Base-by-base conservation (phyloP, 345 rosid species). In the Eucalyptus albens region DNA sequence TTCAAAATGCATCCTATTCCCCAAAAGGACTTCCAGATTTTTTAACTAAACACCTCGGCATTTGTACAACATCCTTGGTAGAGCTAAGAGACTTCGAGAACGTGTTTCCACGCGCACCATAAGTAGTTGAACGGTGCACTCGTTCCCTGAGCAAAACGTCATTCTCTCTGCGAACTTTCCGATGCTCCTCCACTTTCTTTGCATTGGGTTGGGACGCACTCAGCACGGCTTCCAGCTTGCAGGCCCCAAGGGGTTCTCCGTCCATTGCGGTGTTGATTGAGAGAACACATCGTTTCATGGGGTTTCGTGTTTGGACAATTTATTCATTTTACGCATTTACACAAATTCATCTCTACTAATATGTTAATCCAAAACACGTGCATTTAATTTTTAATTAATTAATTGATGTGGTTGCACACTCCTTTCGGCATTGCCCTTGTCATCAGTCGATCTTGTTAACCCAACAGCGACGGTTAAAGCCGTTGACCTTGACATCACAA, bases 81-180 rank as follows among this genome's bases (percentile, higher is more conserved):
- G 37, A n/a, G 2, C 72, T 8, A n/a, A 65, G 33, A 65, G 72
- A 65, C 72, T 14, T 29, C 31, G 17, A 3, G 3, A 65, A 65
- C 0, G 80, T 31, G 42, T 31, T 31, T 3, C 11, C 80, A 17
- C 31, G 15, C 37, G 5, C 69, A 29, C 69, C 69, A 27, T 12
- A 3, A 60, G 69, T 1, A 24, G n/a, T 59, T 0, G 65, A 59
- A 59, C 65, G 1, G 65, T 11, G 59, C 59, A 53, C 59, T 19
- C 24, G 0, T 53, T 53, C 26, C 59, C 59, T 0, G 59, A 8
- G 59, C 59, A 53, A 59, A 59, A 26, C 0, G 65, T 11, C n/a
- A 26, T 5, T 59, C n/a, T 59, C 15, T 0, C 65, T 0, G 65
- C 26, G 59, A 53, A 21, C 59, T 53, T 53, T 53, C 59, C 59